These are phyloP conservation scores for Bipolaris zeicola DNA, from an alignment of 2,329 filamentous ascomycete genomes.

Conservation along the genomic window DNA sequence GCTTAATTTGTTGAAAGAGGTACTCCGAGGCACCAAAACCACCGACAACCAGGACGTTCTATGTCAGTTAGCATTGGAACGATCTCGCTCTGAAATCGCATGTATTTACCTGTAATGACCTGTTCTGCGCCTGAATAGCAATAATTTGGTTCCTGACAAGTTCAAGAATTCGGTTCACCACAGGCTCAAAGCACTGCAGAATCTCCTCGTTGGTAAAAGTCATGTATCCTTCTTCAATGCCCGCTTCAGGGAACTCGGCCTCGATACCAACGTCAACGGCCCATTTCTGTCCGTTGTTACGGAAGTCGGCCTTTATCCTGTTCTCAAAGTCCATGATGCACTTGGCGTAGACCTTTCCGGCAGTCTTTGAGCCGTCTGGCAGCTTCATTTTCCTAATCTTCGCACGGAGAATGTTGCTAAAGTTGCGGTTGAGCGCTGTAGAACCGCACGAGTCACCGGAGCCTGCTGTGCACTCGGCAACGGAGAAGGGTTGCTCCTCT, in stretches of 20 bases:
- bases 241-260: constrained; percentile 95
- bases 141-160: constrained; percentile 98
- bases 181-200: constrained; percentile 96
- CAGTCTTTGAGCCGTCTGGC: constrained; percentile 93
- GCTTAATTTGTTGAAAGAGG: constrained; percentile 98
- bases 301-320: constrained; percentile 98
- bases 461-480: constrained; percentile 94
- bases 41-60: constrained; percentile 95
- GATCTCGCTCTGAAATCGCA: not conserved
- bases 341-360: constrained; percentile 97
- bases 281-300: constrained; percentile 99
- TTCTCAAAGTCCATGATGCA: constrained; percentile 99
- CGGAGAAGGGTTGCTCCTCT: constrained; percentile 95
- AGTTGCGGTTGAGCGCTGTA: constrained; percentile 97
- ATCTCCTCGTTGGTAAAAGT: constrained; percentile 99
- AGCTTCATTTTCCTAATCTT: constrained; percentile 99
- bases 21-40: constrained; percentile 98
- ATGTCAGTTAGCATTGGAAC: constrained; percentile 31
- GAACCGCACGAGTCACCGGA: constrained; percentile 98
- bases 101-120: constrained; percentile 74
- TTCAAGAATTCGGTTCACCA: constrained; percentile 95
- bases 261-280: constrained; percentile 98
- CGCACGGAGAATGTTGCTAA: constrained; percentile 94
- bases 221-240: constrained; percentile 99
- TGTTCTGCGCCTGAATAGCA: constrained; percentile 96